Conservation (phyloP, 1,284 basidiomycete genomes). For the Ustilago trichophora region DNA sequence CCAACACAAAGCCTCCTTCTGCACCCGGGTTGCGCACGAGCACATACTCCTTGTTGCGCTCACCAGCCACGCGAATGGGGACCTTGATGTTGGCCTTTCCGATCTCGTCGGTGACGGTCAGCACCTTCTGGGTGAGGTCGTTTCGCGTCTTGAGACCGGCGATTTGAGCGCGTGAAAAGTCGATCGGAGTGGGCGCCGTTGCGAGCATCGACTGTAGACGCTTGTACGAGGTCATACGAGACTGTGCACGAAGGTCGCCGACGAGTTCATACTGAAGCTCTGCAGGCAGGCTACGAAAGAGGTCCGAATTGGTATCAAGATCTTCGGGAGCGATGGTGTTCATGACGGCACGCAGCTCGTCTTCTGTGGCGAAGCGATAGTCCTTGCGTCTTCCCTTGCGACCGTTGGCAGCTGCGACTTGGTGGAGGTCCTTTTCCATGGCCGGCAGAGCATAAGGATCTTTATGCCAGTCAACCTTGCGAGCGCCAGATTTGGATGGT, state of each 20-base stretch:
- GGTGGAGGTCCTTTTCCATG: slow-evolving; percentile 53
- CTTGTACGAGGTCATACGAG: slow-evolving; percentile 89
- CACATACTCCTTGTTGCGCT: slow-evolving; percentile 91
- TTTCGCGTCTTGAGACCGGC: slow-evolving; percentile 85
- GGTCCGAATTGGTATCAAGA: slow-evolving; percentile 59
- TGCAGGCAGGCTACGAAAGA: slow-evolving; percentile 87
- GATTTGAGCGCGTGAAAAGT: slow-evolving; percentile 90
- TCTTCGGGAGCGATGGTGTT: slow-evolving; percentile 61
- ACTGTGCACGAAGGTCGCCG: slow-evolving; percentile 90
- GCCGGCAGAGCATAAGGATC: slow-evolving; percentile 64
- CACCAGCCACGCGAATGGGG: slow-evolving; percentile 92
- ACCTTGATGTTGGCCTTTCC: slow-evolving; percentile 83
- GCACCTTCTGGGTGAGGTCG: slow-evolving; percentile 89
- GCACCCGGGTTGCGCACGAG: slow-evolving; percentile 84
- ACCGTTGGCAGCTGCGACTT: slow-evolving; percentile 34
- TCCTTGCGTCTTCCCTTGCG: slow-evolving; percentile 49
- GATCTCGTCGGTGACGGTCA: slow-evolving; percentile 90
- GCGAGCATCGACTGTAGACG: slow-evolving; percentile 90
- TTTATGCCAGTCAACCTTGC: slow-evolving; percentile 56
- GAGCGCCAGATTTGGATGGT: slow-evolving; percentile 68
- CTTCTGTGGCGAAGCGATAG: slow-evolving; percentile 63
- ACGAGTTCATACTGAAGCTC: slow-evolving; percentile 99
- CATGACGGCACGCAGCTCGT: slow-evolving; percentile 59
- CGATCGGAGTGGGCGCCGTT: slow-evolving; percentile 82
- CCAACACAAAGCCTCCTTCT: slow-evolving; percentile 91